Evolutionary conservation across 2,329 filamentous ascomycete species (phyloP), one percentile per base, ranked within the genome.

Genomic region (Exophiala viscosa): DNA sequence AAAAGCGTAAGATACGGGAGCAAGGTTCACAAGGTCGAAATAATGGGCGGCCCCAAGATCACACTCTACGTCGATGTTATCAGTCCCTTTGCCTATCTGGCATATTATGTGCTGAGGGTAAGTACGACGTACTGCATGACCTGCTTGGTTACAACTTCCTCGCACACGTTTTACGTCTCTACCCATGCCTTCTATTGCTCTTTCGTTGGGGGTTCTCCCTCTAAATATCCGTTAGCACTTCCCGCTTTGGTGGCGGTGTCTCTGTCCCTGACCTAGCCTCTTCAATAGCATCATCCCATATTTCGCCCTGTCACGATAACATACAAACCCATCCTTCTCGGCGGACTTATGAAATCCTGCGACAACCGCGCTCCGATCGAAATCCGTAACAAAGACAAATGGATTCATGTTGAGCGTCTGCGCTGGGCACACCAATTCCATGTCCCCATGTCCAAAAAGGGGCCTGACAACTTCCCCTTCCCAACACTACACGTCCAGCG

Each of bases 371-470:
- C 82, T 1, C 82, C 82, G 1, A 67, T 84, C 20, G 64, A 68
- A 2, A 76, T 85, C 64, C 82, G 78, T 56, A 80, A 85, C 68
- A 85, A 85, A 67, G 76, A 75, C 62, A 72, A 74, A 66, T 85
- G 77, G 76, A 79, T 82, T 53, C 65, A 72, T 33, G 48, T 53
- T 10, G 80, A 85, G 60, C 78, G 82, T 13, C 40, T 66, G 15
- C 78, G 81, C 52, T 83, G 78, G 78, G 69, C 79, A 1, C 67
- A 67, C 8, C 67, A 70, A 52, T 80, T 83, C 69, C 69, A 74
- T 33, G 71, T 85, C 40, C 81, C 82, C 10, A 77, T 84, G 45
- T 61, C 66, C 0, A 60, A 69, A 1, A 49, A 58, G 0, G 56
- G 66, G 5, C 80, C 80, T 1, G 66, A 73, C 1, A 73, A 73